Evolutionary conservation across 176 grass and related monocot species (phyloP).

Genomic region (Melocanna baccifera): DNA sequence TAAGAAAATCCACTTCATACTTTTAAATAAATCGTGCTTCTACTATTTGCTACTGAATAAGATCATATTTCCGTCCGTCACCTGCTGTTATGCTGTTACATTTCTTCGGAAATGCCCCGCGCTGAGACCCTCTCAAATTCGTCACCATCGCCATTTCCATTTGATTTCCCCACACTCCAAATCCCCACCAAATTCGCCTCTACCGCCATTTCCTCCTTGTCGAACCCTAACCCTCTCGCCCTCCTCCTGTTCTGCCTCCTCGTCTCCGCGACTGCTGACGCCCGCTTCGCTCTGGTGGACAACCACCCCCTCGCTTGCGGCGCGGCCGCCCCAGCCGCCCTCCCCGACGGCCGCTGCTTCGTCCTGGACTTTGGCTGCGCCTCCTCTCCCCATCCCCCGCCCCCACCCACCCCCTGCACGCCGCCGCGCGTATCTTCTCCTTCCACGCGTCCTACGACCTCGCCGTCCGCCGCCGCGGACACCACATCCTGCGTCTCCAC

Average conservation of each 20-base stretch:
- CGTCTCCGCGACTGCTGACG: conserved; percentile 13
- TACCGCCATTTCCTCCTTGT: conserved; percentile 47
- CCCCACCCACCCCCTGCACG: conserved; percentile 46
- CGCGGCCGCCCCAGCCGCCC: conserved; percentile 21
- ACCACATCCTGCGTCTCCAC: conserved; percentile 84
- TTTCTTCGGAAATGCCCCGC: too few species aligned
- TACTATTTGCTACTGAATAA: too few species aligned
- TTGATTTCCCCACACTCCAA: neutral
- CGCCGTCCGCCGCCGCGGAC: conserved; percentile 46
- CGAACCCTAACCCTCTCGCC: conserved; percentile 6
- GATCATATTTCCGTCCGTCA: too few species aligned
- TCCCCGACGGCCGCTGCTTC: conserved; percentile 75
- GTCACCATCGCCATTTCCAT: conserved; percentile 10
- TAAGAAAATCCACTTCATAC: too few species aligned
- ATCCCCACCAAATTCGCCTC: conserved; percentile 22
- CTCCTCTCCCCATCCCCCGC: conserved; percentile 26
- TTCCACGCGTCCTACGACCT: conserved; percentile 70
- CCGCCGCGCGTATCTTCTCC: conserved; percentile 71
- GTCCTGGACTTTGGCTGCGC: conserved; percentile 53
- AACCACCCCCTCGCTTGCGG: conserved; percentile 89
- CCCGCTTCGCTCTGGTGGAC: conserved; percentile 55
- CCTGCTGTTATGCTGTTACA: too few species aligned
- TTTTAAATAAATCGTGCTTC: too few species aligned
- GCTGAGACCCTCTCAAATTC: too few species aligned
- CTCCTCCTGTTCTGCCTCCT: conserved; percentile 40